These are phyloP conservation scores for Sporobolomyces phaffii DNA, from an alignment of 768 basidiomycete species.

Conservation along the genomic window DNA sequence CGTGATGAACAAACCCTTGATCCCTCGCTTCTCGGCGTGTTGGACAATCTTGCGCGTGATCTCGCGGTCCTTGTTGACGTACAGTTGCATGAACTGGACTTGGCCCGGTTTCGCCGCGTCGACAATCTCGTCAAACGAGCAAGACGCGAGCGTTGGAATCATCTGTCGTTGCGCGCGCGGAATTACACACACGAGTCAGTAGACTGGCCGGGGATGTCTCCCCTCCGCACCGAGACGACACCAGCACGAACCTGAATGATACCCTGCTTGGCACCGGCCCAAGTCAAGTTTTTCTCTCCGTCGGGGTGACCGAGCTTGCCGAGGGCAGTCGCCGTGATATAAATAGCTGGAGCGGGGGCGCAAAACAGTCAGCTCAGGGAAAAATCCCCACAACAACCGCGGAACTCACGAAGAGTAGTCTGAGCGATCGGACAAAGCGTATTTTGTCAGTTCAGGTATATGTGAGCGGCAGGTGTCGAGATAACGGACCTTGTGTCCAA, in stretches of 20 bases:
- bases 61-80: constrained; percentile 83
- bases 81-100: constrained; percentile 79
- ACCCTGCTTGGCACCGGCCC: constrained; percentile 73
- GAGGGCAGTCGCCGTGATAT: constrained; percentile 68
- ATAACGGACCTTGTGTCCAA: constrained; percentile 64
- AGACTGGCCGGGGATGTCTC: not conserved
- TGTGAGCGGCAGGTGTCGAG: no score
- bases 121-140: constrained; percentile 92
- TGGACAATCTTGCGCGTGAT: constrained; percentile 80
- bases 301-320: constrained; percentile 95
- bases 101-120: constrained; percentile 74
- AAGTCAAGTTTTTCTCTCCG: constrained; percentile 83
- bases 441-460: no score
- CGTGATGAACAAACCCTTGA: constrained; percentile 90
- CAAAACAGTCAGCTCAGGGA: no score
- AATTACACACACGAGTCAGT: no score
- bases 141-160: constrained; percentile 94
- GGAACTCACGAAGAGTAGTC: constrained; percentile 5
- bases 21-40: constrained; percentile 80
- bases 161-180: no score
- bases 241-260: constrained; percentile 61
- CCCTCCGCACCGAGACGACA: no score
- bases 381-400: no score
- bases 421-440: not conserved
- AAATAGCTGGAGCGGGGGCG: constrained; percentile 49